Evolutionary conservation across 1,284 basidiomycete species (phyloP).

Genomic region (Malassezia slooffiae): DNA sequence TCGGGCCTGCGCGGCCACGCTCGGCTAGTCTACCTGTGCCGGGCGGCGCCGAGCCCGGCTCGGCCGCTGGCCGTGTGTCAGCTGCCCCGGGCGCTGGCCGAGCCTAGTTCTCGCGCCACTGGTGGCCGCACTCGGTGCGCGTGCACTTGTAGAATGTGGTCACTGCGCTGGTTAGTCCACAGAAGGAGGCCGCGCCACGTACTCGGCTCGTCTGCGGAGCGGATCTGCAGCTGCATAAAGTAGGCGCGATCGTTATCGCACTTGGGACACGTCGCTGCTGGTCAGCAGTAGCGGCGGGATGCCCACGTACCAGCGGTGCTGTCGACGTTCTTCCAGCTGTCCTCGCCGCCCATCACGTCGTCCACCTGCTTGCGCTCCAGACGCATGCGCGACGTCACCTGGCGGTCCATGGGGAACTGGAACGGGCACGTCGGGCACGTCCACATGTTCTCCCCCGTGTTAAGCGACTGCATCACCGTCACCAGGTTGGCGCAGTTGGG

Average conservation of each 20-base stretch:
- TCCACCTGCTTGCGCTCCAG: constrained; percentile 35
- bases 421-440: constrained; percentile 88
- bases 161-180: constrained; percentile 18
- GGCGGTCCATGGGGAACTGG: constrained; percentile 73
- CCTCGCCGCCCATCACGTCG: constrained; percentile 52
- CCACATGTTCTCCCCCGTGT: constrained; percentile 67
- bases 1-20: too few species aligned
- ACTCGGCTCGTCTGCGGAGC: constrained; percentile 58
- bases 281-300: not conserved
- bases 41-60: too few species aligned
- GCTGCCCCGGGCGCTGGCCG: too few species aligned
- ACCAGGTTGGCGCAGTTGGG: constrained; percentile 88
- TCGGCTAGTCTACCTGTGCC: too few species aligned
- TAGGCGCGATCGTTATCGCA: constrained; percentile 82
- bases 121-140: constrained; percentile 27
- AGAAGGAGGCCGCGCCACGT: constrained; percentile 14
- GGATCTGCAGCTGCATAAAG: constrained; percentile 90
- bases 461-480: constrained; percentile 52
- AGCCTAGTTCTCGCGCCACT: constrained; percentile 38
- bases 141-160: constrained; percentile 44
- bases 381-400: constrained; percentile 51
- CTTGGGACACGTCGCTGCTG: constrained; percentile 61
- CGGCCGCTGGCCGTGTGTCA: too few species aligned
- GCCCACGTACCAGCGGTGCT: constrained; percentile 55
- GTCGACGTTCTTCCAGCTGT: constrained; percentile 89